Percentiles rank a stretch among this genome's conserved stretches.
Evolutionary conservation across 2,329 filamentous ascomycete genomes (phyloP).

Genomic region (Epicoccum nigrum): DNA sequence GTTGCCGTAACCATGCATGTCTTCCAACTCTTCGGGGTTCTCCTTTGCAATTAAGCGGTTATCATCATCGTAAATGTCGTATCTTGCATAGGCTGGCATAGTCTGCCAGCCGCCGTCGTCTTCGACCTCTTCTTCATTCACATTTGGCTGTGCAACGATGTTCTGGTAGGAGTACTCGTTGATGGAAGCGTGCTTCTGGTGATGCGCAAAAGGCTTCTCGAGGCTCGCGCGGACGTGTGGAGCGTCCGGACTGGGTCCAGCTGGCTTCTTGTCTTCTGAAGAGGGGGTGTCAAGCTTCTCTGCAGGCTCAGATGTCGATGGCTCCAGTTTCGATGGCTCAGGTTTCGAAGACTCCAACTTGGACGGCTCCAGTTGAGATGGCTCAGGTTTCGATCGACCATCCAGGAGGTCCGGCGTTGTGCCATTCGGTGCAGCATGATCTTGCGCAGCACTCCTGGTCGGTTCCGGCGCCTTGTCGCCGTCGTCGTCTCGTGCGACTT

Average conservation of each 20-base stretch:
- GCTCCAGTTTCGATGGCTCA: neutral
- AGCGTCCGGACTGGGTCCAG: conserved; percentile 1
- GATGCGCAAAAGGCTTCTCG: conserved; percentile 10
- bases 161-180: conserved; percentile 95
- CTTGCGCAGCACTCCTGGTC: neutral
- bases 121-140: conserved; percentile 58
- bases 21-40: conserved; percentile 71
- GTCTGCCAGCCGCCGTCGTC: conserved; percentile 85
- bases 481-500: conserved; percentile 3
- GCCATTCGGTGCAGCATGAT: neutral
- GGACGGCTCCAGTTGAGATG: too few species aligned
- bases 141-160: conserved; percentile 60
- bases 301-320: neutral
- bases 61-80: conserved; percentile 95
- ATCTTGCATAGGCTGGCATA: conserved; percentile 92
- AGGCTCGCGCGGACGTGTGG: conserved; percentile 19
- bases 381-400: neutral
- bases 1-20: conserved; percentile 72
- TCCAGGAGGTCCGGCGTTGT: conserved; percentile 15
- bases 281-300: conserved; percentile 1
- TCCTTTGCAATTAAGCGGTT: conserved; percentile 85
- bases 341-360: too few species aligned
- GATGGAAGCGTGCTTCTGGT: conserved; percentile 36
- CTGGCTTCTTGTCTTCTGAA: conserved; percentile 8
- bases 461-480: conserved; percentile 2